Evolutionary conservation across 257 asterid species (phyloP).

Genomic region (Plectranthus barbatus): DNA sequence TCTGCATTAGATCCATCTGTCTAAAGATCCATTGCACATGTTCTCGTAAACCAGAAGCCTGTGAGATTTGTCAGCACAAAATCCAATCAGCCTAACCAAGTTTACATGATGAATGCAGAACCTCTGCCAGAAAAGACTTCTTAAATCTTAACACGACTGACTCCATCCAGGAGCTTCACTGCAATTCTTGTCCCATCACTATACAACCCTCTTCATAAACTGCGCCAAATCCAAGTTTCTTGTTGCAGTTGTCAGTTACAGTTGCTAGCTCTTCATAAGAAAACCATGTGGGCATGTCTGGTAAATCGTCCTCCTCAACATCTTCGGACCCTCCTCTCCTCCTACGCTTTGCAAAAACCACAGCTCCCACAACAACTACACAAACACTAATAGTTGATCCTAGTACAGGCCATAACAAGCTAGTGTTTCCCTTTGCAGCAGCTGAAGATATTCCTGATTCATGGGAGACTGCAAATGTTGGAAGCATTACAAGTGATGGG

Average conservation of each 20-base stretch:
- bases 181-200: conserved; percentile 15
- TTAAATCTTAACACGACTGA: conserved; percentile 17
- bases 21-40: conserved; percentile 23
- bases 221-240: conserved; percentile 26
- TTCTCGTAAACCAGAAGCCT: conserved; percentile 24
- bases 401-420: conserved; percentile 1
- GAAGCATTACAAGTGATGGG: conserved; percentile 21
- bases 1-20: conserved; percentile 22
- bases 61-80: conserved; percentile 10
- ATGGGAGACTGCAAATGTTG: conserved; percentile 6
- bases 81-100: conserved; percentile 16
- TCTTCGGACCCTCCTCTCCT: conserved; percentile 8
- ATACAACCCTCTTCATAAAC: conserved; percentile 17
- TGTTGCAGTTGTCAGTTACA: conserved; percentile 14
- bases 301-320: conserved; percentile 8
- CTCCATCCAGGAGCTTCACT: conserved; percentile 19
- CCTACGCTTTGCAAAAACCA: not conserved
- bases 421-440: not conserved
- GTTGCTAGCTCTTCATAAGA: conserved; percentile 10
- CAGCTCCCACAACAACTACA: conserved; percentile 1
- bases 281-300: conserved; percentile 28
- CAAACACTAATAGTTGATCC: conserved; percentile 11
- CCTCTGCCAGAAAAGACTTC: conserved; percentile 28
- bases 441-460: too few relatives aligned
- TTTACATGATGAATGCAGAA: conserved; percentile 27